Evolutionary conservation across 164 flowering plant species (phyloP).

Genomic region (Kalanchoe fedtschenkoi): DNA sequence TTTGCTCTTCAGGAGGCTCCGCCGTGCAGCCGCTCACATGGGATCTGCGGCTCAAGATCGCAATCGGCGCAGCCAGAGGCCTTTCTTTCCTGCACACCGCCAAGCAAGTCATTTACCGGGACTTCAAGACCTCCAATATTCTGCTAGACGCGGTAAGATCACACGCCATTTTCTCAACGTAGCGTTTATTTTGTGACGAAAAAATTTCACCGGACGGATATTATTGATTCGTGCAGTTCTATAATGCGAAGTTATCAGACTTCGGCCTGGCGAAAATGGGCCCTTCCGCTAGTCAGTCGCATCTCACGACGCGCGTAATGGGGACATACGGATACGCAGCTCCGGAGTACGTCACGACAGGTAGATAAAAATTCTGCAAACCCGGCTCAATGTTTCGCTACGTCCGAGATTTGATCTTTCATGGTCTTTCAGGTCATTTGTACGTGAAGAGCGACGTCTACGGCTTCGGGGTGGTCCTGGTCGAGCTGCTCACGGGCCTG

Average conservation of each 20-base stretch:
- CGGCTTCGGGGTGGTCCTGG: conserved; percentile 43
- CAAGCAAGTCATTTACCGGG: conserved; percentile 67
- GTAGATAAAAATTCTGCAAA: conserved; percentile 19
- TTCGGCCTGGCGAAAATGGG: conserved; percentile 85
- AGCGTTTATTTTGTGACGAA: not conserved
- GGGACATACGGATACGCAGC: conserved; percentile 90
- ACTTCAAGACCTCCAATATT: conserved; percentile 82
- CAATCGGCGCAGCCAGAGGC: conserved; percentile 74
- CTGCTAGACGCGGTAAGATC: conserved; percentile 65
- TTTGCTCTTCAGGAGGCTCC: conserved; percentile 15
- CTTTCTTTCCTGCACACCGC: conserved; percentile 67
- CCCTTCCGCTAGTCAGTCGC: conserved; percentile 60
- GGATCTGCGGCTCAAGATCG: conserved; percentile 56
- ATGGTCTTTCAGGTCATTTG: not conserved
- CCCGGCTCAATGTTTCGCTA: not conserved
- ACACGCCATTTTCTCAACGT: not conserved
- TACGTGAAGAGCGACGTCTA: conserved; percentile 30
- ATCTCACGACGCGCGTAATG: conserved; percentile 74
- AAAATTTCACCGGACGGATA: not conserved
- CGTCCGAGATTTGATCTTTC: not conserved
- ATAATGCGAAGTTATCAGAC: conserved; percentile 71
- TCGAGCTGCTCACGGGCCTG: conserved; percentile 36
- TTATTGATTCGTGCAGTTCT: conserved; percentile 30
- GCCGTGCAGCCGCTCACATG: conserved; percentile 74
- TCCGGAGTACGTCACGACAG: conserved; percentile 87